These are phyloP conservation scores for Pholiota adiposa DNA, from an alignment of 1,284 basidiomycete genomes.

Conservation along the genomic window DNA sequence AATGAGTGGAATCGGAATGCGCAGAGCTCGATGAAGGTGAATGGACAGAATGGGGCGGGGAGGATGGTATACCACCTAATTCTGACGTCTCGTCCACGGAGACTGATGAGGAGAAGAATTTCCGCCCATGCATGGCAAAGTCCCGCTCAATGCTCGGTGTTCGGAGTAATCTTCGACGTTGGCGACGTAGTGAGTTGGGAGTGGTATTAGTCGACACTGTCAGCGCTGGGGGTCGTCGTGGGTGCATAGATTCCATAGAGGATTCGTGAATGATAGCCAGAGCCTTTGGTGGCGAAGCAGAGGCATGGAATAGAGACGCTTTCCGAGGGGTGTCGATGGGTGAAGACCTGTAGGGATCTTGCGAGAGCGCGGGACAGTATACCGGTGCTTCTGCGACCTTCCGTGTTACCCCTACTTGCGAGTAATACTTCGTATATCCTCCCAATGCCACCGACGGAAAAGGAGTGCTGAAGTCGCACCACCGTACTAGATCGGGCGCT, in stretches of 20 bases:
- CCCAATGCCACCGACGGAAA: constrained; percentile 41
- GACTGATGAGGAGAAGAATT: constrained; percentile 15
- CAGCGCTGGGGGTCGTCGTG: constrained; percentile 11
- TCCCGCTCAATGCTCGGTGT: constrained; percentile 38
- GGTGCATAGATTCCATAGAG: constrained; percentile 25
- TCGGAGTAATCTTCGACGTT: constrained; percentile 29
- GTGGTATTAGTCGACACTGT: constrained; percentile 11
- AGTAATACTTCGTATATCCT: constrained; percentile 41
- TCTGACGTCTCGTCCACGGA: constrained; percentile 16
- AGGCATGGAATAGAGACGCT: constrained; percentile 21
- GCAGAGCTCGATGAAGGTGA: constrained; percentile 10
- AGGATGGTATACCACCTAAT: constrained; percentile 1
- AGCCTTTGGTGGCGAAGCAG: not conserved
- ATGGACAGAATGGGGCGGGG: constrained; percentile 10
- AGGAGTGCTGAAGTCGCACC: constrained; percentile 37
- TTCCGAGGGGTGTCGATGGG: constrained; percentile 17
- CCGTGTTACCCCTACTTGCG: constrained; percentile 24
- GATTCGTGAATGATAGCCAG: constrained; percentile 28
- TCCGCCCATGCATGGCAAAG: constrained; percentile 26
- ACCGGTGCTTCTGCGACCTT: constrained; percentile 10
- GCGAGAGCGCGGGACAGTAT: constrained; percentile 25
- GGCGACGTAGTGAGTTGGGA: constrained; percentile 26
- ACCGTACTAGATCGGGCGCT: constrained; percentile 39
- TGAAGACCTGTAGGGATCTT: constrained; percentile 23
- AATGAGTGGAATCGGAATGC: constrained; percentile 17